Conservation (phyloP, 768 basidiomycete genomes). For the Serendipita sp. region DNA sequence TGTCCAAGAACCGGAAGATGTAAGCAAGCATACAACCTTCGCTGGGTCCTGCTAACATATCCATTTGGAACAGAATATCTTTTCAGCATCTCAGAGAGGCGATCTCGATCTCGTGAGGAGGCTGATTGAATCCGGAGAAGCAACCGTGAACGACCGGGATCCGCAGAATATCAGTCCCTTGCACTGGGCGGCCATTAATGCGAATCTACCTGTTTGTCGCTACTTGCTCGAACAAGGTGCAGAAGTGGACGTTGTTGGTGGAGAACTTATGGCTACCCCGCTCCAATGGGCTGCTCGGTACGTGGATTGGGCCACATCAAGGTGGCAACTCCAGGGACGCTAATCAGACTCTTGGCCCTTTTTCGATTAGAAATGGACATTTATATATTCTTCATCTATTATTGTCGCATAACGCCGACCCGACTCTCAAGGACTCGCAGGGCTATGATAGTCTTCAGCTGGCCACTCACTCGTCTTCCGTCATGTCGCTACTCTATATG, state of each 20-base stretch:
- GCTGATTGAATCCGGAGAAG: conserved; percentile 56
- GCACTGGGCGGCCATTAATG: conserved; percentile 98
- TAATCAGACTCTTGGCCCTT: too few species aligned
- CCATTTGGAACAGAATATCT: conserved; percentile 33
- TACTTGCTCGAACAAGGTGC: conserved; percentile 85
- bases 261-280: conserved; percentile 86
- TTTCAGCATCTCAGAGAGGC: conserved; percentile 77
- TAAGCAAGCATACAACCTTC: background rate
- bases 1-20: background rate
- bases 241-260: conserved; percentile 86
- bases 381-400: conserved; percentile 90
- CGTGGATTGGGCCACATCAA: conserved; percentile 1
- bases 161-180: conserved; percentile 85
- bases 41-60: background rate
- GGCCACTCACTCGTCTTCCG: conserved; percentile 83
- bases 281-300: conserved; percentile 89
- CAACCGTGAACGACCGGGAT: conserved; percentile 64
- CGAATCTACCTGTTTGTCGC: conserved; percentile 76
- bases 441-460: conserved; percentile 95
- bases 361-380: conserved; percentile 57
- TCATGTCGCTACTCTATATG: conserved; percentile 87
- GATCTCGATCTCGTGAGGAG: conserved; percentile 49
- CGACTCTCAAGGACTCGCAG: conserved; percentile 78
- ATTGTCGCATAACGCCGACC: conserved; percentile 80
- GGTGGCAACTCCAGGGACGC: background rate